phyloP scores from a whole-genome alignment of 352 stramenopile genomes.

The Phytopythium montanum region DNA sequence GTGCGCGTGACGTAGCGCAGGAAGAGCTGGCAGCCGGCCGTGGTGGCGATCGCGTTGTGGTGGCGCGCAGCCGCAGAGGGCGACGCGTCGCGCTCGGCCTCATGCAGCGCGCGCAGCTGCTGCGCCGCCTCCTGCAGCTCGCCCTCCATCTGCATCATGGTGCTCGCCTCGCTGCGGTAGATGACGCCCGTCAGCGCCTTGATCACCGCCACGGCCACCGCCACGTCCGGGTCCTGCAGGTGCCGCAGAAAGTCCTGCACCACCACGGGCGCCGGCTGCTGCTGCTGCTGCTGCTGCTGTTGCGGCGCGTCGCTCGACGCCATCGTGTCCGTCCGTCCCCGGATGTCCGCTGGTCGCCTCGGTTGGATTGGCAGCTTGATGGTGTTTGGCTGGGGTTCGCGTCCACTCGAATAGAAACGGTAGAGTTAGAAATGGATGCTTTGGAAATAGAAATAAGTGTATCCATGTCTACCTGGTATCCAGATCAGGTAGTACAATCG shows the following conservation, averaged over 20 bases:
- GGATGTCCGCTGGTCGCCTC: no score
- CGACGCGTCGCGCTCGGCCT: slow-evolving; percentile 28
- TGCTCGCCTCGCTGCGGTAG: slow-evolving; percentile 85
- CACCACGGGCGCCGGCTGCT: slow-evolving; percentile 21
- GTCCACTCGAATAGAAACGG: no score
- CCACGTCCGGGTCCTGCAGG: slow-evolving; percentile 72
- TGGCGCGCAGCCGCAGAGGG: slow-evolving; percentile 37
- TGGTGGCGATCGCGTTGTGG: slow-evolving; percentile 89
- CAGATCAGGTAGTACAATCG: neutral
- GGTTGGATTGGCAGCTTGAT: no score
- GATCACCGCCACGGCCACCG: slow-evolving; percentile 92
- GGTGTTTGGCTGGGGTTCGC: no score
- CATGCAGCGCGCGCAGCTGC: slow-evolving; percentile 58
- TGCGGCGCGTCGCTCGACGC: slow-evolving; percentile 1
- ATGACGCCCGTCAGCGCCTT: slow-evolving; percentile 93
- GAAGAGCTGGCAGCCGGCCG: slow-evolving; percentile 92
- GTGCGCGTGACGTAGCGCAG: slow-evolving; percentile 91
- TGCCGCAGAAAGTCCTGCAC: slow-evolving; percentile 75
- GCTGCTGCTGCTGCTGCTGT: neutral
- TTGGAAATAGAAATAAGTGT: no score
- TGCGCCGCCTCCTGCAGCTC: slow-evolving; percentile 87
- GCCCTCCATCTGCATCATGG: slow-evolving; percentile 95
- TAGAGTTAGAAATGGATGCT: no score
- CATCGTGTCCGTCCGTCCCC: neutral
- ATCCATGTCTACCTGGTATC: no score